Evolutionary conservation across 257 asterid species (phyloP), one percentile per base, ranked within the genome.

Genomic region (Marsdenia floribunda): DNA sequence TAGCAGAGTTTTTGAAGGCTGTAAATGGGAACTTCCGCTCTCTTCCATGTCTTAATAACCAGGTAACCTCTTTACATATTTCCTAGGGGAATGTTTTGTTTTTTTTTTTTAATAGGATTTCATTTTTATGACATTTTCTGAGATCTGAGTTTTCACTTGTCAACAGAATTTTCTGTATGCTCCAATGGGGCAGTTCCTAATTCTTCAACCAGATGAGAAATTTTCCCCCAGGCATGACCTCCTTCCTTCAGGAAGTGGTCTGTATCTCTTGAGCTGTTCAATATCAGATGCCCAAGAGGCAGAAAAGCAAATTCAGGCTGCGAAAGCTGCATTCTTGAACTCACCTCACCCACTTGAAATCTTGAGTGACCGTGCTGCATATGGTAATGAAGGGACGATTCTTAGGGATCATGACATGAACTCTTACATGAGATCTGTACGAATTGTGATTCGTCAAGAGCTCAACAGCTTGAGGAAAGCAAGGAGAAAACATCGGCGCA

Each of bases 311-410:
- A 79, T 89, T 75, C 88, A 74, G 44, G 89, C 91, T 2, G 99
- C 99, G 0, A 90, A 79, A 72, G 55, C 85, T 0, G 87, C 79
- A 26, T 94, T 94, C 74, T 29, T 94, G 44, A 92, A 88, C 86
- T 81, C 96, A 0, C 99, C 99, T 0, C 99, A 94, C 79, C 99
- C 99, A 3, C 98, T 95, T 1, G 99, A 95, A 85, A 90, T 92
- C 54, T 74, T 95, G 71, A 90, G 97, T 8, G 96, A 92, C 71
- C 94, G 96, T 2, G 80, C 89, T 2, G 99, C 98, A 22, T 95
- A 95, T 73, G 97, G 99, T 13, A 85, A 91, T 0, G 90, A 85
- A 38, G 99, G 99, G n/a, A 80, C 86, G 49, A 91, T 95, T 66
- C 94, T 86, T 55, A 81, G 97, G 72, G 99, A 95, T 82, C 98